Evolutionary conservation across 1,139 yeast species (phyloP).

Genomic region (Pichia sp.): DNA sequence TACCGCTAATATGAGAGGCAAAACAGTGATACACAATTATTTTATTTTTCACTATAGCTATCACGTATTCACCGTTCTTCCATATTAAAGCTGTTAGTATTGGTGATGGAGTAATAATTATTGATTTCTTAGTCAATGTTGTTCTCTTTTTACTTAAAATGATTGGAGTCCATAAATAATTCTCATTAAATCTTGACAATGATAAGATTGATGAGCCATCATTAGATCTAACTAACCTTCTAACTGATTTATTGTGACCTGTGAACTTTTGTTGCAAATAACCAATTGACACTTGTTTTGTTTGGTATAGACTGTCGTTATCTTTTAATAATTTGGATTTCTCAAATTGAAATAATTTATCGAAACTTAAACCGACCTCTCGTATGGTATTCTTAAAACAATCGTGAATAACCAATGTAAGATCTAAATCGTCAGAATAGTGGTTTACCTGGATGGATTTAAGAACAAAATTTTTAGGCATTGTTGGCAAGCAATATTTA

Average conservation of each 20-base stretch:
- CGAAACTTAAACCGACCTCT: constrained; percentile 37
- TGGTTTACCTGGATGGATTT: constrained; percentile 17
- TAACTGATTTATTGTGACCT: constrained; percentile 81
- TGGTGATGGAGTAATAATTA: constrained; percentile 32
- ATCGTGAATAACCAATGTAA: constrained; percentile 46
- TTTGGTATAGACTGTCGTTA: neutral
- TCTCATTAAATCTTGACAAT: constrained; percentile 46
- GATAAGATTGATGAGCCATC: constrained; percentile 56
- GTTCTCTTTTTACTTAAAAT: constrained; percentile 27
- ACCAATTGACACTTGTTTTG: constrained; percentile 19
- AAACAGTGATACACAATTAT: constrained; percentile 63
- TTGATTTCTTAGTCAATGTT: constrained; percentile 26
- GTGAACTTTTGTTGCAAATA: constrained; percentile 52
- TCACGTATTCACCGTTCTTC: constrained; percentile 45
- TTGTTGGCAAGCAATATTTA: constrained; percentile 27
- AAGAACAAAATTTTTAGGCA: constrained; percentile 5
- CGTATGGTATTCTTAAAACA: constrained; percentile 40
- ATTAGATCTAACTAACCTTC: constrained; percentile 55
- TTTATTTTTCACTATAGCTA: constrained; percentile 37
- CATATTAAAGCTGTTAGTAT: constrained; percentile 46
- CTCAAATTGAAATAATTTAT: constrained; percentile 30
- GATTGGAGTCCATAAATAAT: constrained; percentile 59
- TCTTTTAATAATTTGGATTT: constrained; percentile 1
- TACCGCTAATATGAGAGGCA: neutral
- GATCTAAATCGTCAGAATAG: constrained; percentile 21